Base-by-base conservation (phyloP, 805 yeast species). In the Kluyveromyces lactis region DNA sequence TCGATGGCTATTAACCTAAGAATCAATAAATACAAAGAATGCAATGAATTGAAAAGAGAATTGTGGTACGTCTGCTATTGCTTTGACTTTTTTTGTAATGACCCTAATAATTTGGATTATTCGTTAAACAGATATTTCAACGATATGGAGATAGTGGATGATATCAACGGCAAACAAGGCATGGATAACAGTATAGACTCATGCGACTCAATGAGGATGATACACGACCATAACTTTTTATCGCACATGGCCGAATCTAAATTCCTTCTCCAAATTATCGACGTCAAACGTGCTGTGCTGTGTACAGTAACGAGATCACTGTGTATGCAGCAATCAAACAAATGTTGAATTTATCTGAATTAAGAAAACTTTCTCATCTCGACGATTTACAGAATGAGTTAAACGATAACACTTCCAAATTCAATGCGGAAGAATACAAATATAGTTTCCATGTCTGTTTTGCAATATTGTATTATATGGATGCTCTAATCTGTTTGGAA, bases 21-120 rank as follows among this genome's bases (percentile, higher is more conserved):
- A 23, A 31, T 38, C 7, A 31, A 38, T 36, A 26, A 26, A 23
- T 31, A 13, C 24, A 31, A 31, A 15, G 31, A 31, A 3, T 34
- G 37, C 16, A 31, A 38, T 18, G 35, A 24, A 17, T 26, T 38
- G 31, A 38, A 38, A 26, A 31, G 31, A n/a, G 36, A 38, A 18
- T 26, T 38, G 16, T 38, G 41, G 41, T 31, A 31, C 18, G 36
- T 38, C 12, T 38, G 41, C 18, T 38, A 38, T 18, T 38, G 41
- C 19, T 38, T 31, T 31, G 41, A 38, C 26, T 38, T 38, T 28
- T 38, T 38, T 17, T 26, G 18, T 18, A 38, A 31, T 26, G 41
- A 38, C 18, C 41, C 35, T 9, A 34, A 34, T 17, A 34, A 34
- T 18, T 26, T 34, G 18, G 37, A 34, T 18, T 34, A 34, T 16